Base-by-base conservation (phyloP, 208 protist species). In the Trypanosoma melophagium region DNA sequence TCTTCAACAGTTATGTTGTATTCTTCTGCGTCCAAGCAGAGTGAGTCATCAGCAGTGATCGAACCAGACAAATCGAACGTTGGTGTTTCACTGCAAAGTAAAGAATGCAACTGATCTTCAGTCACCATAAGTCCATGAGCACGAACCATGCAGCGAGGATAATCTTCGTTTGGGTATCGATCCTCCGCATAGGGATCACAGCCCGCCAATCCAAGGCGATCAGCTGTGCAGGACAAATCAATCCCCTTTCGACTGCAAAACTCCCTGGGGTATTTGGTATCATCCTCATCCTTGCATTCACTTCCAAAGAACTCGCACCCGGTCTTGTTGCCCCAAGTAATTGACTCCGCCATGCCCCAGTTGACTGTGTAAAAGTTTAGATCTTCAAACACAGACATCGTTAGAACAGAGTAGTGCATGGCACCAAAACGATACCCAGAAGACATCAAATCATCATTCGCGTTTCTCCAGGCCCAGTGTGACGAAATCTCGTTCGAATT, bases 391-490 rank as follows among this genome's bases (percentile, higher is more conserved):
- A 60, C 42, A 17, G 67, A 56, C 14, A 70, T 68, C 17, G 68
- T 65, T 35, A 77, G 59, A 45, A 60, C 70, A 40, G 45, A 69
- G 63, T 76, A 76, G 40, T 31, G 42, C 21, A 4, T 38, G 28
- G 31, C 24, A 19, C 14, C 62, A 28, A 8, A 57, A 16, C 21
- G 44, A 5, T 35, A 35, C 28, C 1, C 5, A 31, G 42, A 35
- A 42, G 12, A 21, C 67, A 79, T 79, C 25, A 79, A 38, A 3
- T 79, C 74, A 41, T 70, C 63, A 16, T 65, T 53, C 31, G 62
- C 57, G 58, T 71, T 75, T 42, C 68, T 67, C 35, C 50, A 17
- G 22, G 60, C 53, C 74, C 68, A 79, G 56, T 79, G 74, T 16
- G 28, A 35, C 28, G 3, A 35, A 35, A 5, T 5, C 28, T n/a